A percentile compares a stretch with the other conserved stretches of the same genome.
phyloP scores from a whole-genome alignment of 495 filamentous ascomycete species.

The Annulohypoxylon moriforme region DNA sequence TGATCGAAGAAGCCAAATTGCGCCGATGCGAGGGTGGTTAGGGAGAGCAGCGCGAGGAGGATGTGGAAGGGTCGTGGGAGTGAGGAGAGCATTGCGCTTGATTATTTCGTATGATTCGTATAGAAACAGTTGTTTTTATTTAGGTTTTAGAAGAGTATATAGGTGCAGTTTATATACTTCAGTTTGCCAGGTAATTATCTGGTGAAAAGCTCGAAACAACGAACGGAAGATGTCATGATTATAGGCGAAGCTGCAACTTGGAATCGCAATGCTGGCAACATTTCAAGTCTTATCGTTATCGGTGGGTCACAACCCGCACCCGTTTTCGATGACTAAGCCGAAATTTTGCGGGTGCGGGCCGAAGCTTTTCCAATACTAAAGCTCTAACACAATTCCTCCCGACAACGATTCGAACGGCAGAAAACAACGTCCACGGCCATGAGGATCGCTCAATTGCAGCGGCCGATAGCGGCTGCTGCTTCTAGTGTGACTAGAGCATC shows the following conservation, averaged over 20 bases:
- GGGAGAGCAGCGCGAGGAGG: constrained; percentile 48
- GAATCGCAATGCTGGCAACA: constrained; percentile 47
- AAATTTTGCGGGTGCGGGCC: constrained; percentile 47
- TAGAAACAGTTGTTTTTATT: background rate
- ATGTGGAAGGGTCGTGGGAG: constrained; percentile 15
- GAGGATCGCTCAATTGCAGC: constrained; percentile 65
- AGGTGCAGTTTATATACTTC: background rate
- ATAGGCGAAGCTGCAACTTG: background rate
- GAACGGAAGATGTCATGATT: background rate
- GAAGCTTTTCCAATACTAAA: constrained; percentile 22
- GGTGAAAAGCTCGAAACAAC: too few relatives aligned
- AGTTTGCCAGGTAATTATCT: background rate
- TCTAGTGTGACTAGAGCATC: constrained; percentile 49
- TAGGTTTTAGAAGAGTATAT: background rate
- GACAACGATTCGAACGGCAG: constrained; percentile 6
- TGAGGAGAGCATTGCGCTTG: constrained; percentile 46
- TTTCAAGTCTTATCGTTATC: constrained; percentile 45
- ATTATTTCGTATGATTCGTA: background rate
- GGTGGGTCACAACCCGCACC: background rate
- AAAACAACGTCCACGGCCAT: constrained; percentile 47
- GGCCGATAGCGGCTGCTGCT: constrained; percentile 61
- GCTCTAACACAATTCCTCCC: constrained; percentile 1
- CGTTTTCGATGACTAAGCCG: constrained; percentile 56
- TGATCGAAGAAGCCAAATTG: constrained; percentile 95
- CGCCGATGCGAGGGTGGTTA: constrained; percentile 52